phyloP scores from a whole-genome alignment of 768 basidiomycete genomes.

The Calocera viscosa region DNA sequence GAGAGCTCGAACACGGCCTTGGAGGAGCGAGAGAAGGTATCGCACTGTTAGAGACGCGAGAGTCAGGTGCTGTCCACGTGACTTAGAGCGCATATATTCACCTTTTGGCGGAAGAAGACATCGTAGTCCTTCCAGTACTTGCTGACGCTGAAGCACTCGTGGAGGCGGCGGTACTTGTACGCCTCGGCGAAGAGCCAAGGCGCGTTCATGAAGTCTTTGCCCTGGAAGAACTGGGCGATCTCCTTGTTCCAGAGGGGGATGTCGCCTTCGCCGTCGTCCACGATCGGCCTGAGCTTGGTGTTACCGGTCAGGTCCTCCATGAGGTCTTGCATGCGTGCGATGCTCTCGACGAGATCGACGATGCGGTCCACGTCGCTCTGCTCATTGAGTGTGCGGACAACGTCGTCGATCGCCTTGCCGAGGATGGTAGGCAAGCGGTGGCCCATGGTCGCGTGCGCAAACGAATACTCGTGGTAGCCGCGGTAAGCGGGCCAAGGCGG shows the following conservation, averaged over 20 bases:
- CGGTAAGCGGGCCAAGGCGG: slow-evolving; percentile 34
- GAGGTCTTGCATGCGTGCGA: slow-evolving; percentile 79
- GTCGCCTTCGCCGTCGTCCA: slow-evolving; percentile 85
- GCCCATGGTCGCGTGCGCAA: slow-evolving; percentile 89
- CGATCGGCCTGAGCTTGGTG: slow-evolving; percentile 63
- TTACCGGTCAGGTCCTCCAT: slow-evolving; percentile 80
- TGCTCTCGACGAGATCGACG: slow-evolving; percentile 71
- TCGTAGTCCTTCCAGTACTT: slow-evolving; percentile 85
- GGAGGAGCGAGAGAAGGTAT: slow-evolving; percentile 84
- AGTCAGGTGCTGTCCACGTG: not conserved
- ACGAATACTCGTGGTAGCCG: slow-evolving; percentile 56
- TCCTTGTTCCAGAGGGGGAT: slow-evolving; percentile 96
- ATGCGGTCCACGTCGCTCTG: slow-evolving; percentile 71
- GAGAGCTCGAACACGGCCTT: slow-evolving; percentile 93
- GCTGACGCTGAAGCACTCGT: slow-evolving; percentile 85
- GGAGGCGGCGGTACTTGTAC: slow-evolving; percentile 81
- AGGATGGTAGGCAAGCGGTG: slow-evolving; percentile 90
- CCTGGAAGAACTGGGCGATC: slow-evolving; percentile 88
- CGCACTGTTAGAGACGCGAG: slow-evolving; percentile 44
- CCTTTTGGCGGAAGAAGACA: slow-evolving; percentile 91
- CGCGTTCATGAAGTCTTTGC: slow-evolving; percentile 91
- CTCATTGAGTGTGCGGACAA: slow-evolving; percentile 76
- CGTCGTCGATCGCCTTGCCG: slow-evolving; percentile 89
- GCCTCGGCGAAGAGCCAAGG: slow-evolving; percentile 96
- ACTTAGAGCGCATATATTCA: slow-evolving; percentile 20